Base-by-base conservation (phyloP, 2,329 filamentous ascomycete genomes). In the Phyllosticta ampelicida region DNA sequence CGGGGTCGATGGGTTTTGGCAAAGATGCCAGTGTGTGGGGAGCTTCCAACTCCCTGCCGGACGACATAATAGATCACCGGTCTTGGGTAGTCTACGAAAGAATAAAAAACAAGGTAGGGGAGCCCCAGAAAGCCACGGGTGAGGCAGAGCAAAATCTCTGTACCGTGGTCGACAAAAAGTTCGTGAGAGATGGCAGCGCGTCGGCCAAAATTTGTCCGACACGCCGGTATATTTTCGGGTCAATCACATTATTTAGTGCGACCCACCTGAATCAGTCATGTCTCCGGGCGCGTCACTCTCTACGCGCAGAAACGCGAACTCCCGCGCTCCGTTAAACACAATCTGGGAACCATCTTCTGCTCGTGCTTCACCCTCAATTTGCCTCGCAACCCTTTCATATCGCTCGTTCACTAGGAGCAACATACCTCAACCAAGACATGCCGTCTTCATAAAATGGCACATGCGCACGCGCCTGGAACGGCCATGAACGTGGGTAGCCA, bases 1-100 rank as follows among this genome's bases (percentile, higher is more conserved):
- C 65, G 2, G 67, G 63, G 59, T 73, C 68, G 23, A 77, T 67
- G 1, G 76, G 75, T 60, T 70, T 71, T 21, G 76, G 71, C 54
- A 79, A 67, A 19, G 73, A 69, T 11, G 74, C 73, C 60, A 79
- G 65, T 13, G 71, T 73, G 56, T 75, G 71, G 1, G 71, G 70
- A 18, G 68, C 63, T 57, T 70, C 70, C 61, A 73, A 70, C 61
- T 69, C 66, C 61, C 66, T 65, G 52, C 64, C 62, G 56, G 62
- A 68, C 65, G 71, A 69, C 71, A 73, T 73, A 60, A 10, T 63
- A 60, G 64, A 6, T 67, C 65, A 64, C 64, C 67, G 66, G 66
- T 64, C 50, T 62, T 60, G 59, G n/a, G 56, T 61, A 58, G 36
- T 48, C 26, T 53, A 20, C 21, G 36, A 30, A 21, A n/a, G n/a